Conservation (phyloP, 805 yeast species). For the Teunomyces atbi region DNA sequence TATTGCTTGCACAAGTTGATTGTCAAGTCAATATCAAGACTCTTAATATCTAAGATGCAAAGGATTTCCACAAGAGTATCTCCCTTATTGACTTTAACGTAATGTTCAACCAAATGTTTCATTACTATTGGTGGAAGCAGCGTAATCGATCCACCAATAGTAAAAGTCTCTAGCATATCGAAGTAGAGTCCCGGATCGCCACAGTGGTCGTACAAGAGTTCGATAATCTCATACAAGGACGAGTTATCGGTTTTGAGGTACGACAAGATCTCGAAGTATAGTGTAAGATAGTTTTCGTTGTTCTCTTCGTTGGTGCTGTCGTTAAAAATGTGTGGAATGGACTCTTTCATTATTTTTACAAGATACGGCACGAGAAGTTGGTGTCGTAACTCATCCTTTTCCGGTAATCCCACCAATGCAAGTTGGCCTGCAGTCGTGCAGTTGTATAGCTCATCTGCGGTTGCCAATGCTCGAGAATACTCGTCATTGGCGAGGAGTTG, state of each 20-base stretch:
- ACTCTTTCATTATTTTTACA: slow-evolving; percentile 54
- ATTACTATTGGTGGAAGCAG: slow-evolving; percentile 62
- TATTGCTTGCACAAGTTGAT: slow-evolving; percentile 57
- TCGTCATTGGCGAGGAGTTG: slow-evolving; percentile 46
- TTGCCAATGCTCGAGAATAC: slow-evolving; percentile 55
- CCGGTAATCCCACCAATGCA: slow-evolving; percentile 58
- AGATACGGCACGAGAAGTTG: slow-evolving; percentile 50
- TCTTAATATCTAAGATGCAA: slow-evolving; percentile 62
- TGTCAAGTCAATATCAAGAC: slow-evolving; percentile 77
- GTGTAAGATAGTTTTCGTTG: slow-evolving; percentile 15
- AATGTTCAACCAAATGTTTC: slow-evolving; percentile 56
- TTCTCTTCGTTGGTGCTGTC: slow-evolving; percentile 13
- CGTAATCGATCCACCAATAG: slow-evolving; percentile 45
- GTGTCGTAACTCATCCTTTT: slow-evolving; percentile 42
- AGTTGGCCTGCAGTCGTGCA: slow-evolving; percentile 46
- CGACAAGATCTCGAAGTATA: slow-evolving; percentile 17
- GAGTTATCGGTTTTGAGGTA: slow-evolving; percentile 3
- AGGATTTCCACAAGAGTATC: slow-evolving; percentile 63
- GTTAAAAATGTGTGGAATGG: slow-evolving; percentile 42
- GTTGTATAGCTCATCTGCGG: slow-evolving; percentile 52
- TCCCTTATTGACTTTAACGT: slow-evolving; percentile 39
- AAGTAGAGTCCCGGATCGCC: slow-evolving; percentile 44
- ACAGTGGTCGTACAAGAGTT: slow-evolving; percentile 23
- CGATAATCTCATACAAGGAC: slow-evolving; percentile 15
- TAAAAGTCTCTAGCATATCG: slow-evolving; percentile 49